Conservation (phyloP, 73 alveolate genomes). For the Durusdinium trenchii region DNA sequence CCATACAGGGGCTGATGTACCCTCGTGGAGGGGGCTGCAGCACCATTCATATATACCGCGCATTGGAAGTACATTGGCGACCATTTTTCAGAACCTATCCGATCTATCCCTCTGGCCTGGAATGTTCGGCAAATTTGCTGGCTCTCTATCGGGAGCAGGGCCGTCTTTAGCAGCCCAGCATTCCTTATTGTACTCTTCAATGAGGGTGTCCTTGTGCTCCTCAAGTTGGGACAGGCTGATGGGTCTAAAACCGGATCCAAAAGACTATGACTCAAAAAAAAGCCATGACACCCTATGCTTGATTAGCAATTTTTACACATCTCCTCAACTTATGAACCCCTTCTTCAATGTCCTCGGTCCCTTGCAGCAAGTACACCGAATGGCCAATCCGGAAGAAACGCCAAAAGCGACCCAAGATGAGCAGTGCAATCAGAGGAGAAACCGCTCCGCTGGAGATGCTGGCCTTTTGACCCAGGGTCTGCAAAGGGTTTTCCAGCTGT, state of each 20-base stretch:
- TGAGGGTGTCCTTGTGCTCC: conserved; percentile 49
- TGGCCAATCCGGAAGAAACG: conserved; percentile 65
- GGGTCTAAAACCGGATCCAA: not conserved
- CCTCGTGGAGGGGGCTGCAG: too few species aligned
- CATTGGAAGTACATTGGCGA: too few species aligned
- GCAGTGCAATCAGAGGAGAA: conserved; percentile 29
- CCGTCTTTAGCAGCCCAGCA: not conserved
- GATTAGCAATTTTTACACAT: not conserved
- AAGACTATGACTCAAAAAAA: not conserved
- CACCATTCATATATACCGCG: too few species aligned
- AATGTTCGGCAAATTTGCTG: not conserved
- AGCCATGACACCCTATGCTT: not conserved
- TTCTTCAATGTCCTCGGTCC: not conserved
- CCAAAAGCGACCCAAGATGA: conserved; percentile 51
- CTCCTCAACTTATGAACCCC: not conserved
- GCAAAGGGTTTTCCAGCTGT: conserved; percentile 17
- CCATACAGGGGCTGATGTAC: too few species aligned
- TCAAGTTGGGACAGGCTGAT: not conserved
- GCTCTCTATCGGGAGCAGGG: not conserved
- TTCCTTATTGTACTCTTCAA: not conserved
- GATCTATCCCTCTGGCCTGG: not conserved
- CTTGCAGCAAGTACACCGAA: conserved; percentile 50
- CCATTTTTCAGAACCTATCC: too few species aligned
- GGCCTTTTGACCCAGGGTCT: conserved; percentile 40
- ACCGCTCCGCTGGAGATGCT: conserved; percentile 47